Evolutionary conservation across 2,329 filamentous ascomycete genomes (phyloP).

Genomic region (Cladosporium sp.): DNA sequence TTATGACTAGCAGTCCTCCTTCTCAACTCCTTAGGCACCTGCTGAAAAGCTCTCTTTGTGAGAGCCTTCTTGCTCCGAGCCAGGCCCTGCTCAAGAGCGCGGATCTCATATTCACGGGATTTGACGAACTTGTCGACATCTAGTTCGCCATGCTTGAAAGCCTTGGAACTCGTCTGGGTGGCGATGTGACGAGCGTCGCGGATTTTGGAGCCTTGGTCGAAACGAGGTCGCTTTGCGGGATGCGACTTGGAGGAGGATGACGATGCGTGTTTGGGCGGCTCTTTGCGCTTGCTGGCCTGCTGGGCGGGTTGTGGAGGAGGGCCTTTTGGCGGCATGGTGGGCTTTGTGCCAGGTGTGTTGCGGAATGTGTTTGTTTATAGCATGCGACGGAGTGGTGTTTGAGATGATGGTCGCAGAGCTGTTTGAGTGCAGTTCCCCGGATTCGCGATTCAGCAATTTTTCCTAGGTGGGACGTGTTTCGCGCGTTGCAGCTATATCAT

Average conservation of each 20-base stretch:
- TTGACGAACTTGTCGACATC: constrained; percentile 80
- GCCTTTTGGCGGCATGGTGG: constrained; percentile 9
- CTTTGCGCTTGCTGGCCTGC: constrained; percentile 24
- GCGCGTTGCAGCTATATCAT: too few species aligned
- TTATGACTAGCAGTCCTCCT: constrained; percentile 92
- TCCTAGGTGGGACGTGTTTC: too few species aligned
- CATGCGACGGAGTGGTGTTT: background rate
- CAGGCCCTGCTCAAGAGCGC: constrained; percentile 78
- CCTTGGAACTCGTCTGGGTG: constrained; percentile 44
- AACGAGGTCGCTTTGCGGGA: constrained; percentile 5
- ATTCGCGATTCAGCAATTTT: too few species aligned
- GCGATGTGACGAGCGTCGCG: constrained; percentile 44
- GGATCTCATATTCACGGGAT: constrained; percentile 84
- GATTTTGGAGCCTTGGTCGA: constrained; percentile 23
- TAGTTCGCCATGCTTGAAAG: constrained; percentile 68
- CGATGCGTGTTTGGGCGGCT: constrained; percentile 18
- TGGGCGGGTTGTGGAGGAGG: background rate
- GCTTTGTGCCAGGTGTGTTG: background rate
- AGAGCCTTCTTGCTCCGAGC: constrained; percentile 61
- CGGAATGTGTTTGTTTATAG: background rate
- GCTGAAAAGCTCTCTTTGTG: constrained; percentile 77
- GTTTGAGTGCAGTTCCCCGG: too few species aligned
- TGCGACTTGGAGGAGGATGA: background rate
- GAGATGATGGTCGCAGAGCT: background rate
- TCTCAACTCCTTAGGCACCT: constrained; percentile 77